Conservation (phyloP, 257 asterid species). For the Salvia hispanica region DNA sequence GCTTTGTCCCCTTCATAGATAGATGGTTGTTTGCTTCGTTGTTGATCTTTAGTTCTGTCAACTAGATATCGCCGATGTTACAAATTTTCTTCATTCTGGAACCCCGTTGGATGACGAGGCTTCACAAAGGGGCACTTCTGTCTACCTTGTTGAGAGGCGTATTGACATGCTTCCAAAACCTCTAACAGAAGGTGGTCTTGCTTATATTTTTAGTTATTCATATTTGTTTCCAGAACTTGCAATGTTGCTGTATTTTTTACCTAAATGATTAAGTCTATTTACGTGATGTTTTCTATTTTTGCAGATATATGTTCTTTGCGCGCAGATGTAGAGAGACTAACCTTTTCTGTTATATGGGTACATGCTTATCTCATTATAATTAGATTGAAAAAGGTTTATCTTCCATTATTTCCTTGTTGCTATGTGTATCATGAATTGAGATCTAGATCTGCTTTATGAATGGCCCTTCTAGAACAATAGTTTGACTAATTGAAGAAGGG, state of each 20-base stretch:
- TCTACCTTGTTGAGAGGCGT: slow-evolving; percentile 96
- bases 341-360: slow-evolving; percentile 99
- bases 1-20: slow-evolving; percentile 23
- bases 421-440: slow-evolving; percentile 24
- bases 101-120: slow-evolving; percentile 97
- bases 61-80: slow-evolving; percentile 96
- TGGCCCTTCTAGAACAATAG: slow-evolving; percentile 15
- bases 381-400: slow-evolving; percentile 23
- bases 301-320: slow-evolving; percentile 97
- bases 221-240: slow-evolving; percentile 28
- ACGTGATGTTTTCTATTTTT: slow-evolving; percentile 28
- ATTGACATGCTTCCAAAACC: slow-evolving; percentile 99
- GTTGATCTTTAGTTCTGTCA: slow-evolving; percentile 51
- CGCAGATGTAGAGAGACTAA: slow-evolving; percentile 90
- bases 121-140: slow-evolving; percentile 97
- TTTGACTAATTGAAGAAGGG: slow-evolving; percentile 26
- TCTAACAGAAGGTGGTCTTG: slow-evolving; percentile 82
- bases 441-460: slow-evolving; percentile 4
- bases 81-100: slow-evolving; percentile 93
- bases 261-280: slow-evolving; percentile 14
- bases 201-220: slow-evolving; percentile 21
- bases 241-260: slow-evolving; percentile 2
- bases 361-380: slow-evolving; percentile 27
- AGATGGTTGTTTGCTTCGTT: slow-evolving; percentile 7
- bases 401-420: neutral